Conservation (phyloP, 129 eudicot species). For the Flaveria sonorensis region DNA sequence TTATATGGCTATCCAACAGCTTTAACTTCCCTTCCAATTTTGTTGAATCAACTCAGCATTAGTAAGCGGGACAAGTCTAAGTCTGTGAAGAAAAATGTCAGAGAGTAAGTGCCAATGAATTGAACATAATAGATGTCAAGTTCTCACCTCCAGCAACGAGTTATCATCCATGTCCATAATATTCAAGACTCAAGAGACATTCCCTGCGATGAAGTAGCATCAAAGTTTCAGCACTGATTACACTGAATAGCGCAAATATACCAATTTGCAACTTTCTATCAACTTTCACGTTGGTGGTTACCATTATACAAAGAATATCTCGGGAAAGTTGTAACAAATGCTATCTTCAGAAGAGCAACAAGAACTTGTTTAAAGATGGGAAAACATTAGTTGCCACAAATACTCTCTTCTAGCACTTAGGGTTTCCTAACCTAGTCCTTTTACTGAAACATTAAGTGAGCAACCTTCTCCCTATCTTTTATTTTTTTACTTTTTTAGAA, state of each 20-base stretch:
- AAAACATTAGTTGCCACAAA: not conserved
- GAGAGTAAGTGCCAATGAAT: not conserved
- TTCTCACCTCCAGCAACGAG: slow-evolving; percentile 41
- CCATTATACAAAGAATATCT: not conserved
- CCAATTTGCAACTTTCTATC: not conserved
- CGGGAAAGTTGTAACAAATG: not conserved
- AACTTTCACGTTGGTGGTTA: slow-evolving; percentile 3
- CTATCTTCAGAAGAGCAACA: not conserved
- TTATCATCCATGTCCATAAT: slow-evolving; percentile 56
- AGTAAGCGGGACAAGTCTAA: not conserved
- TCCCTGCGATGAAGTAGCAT: slow-evolving; percentile 40
- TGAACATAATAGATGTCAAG: not conserved
- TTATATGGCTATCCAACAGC: slow-evolving; percentile 14
- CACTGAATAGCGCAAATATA: slow-evolving; percentile 4
- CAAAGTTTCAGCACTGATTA: slow-evolving; percentile 24
- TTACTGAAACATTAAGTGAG: not conserved
- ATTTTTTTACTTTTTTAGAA: no score
- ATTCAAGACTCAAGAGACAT: slow-evolving; percentile 13
- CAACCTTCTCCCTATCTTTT: not conserved
- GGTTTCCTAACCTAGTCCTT: not conserved
- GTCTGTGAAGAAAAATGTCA: not conserved
- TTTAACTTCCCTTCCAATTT: slow-evolving; percentile 7
- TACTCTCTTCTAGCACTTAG: slow-evolving; percentile 2
- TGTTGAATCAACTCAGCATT: slow-evolving; percentile 1
- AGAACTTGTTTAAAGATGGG: not conserved